These are phyloP conservation scores for Margaritispora aquatica DNA, from an alignment of 495 filamentous ascomycete species.

Conservation along the genomic window DNA sequence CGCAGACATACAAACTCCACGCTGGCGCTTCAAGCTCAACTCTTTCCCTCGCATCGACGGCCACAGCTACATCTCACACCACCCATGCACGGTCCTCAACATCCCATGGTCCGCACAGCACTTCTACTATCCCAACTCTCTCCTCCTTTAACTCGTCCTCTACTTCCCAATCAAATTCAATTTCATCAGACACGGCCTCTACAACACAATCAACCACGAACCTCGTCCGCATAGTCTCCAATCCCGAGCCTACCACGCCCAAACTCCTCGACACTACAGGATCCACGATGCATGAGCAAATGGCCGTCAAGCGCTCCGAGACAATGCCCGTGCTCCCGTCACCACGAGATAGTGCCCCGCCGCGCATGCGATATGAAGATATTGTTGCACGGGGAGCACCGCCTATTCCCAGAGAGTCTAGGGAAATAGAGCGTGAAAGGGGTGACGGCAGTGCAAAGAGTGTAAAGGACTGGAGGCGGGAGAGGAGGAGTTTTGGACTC, in stretches of 20 bases:
- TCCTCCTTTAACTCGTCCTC: background rate
- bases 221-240: background rate
- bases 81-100: background rate
- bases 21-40: background rate
- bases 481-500: background rate
- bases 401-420: background rate
- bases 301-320: background rate
- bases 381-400: background rate
- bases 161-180: background rate
- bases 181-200: no score
- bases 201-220: background rate
- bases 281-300: background rate
- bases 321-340: background rate
- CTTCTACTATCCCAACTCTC: background rate
- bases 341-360: background rate
- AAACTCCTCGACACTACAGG: background rate
- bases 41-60: background rate
- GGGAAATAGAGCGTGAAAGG: background rate
- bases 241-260: background rate
- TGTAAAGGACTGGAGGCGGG: background rate
- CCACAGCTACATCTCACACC: background rate
- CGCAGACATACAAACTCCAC: slow-evolving; percentile 3
- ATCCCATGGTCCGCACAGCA: background rate
- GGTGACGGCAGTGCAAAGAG: background rate
- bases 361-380: slow-evolving; percentile 9